phyloP scores from a whole-genome alignment of 139 green algal species.

The Coccomyxa sp. region DNA sequence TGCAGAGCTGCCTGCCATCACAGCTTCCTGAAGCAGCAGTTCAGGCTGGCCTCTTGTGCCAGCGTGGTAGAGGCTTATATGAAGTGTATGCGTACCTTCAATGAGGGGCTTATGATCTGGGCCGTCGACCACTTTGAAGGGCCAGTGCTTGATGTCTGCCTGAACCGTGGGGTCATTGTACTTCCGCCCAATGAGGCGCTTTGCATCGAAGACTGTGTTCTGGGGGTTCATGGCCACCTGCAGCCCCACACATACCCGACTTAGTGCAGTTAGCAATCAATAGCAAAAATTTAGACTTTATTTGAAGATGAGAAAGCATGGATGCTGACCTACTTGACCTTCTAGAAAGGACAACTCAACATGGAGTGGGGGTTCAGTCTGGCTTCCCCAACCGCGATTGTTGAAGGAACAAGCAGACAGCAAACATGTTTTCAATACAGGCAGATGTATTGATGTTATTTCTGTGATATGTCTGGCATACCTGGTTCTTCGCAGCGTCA shows the following conservation, averaged over 20 bases:
- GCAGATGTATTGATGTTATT: neutral
- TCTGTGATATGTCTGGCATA: slow-evolving; percentile 8
- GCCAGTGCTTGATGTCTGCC: slow-evolving; percentile 61
- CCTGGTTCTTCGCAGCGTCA: slow-evolving; percentile 97
- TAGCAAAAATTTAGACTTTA: neutral
- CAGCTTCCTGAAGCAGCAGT: too few relatives aligned
- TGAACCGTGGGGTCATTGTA: slow-evolving; percentile 79
- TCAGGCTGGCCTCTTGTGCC: too few relatives aligned
- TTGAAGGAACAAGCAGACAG: neutral
- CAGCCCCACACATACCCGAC: neutral
- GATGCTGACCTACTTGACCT: too few relatives aligned
- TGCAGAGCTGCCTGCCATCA: too few relatives aligned
- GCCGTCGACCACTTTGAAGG: slow-evolving; percentile 70
- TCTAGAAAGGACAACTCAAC: too few relatives aligned
- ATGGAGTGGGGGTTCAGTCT: too few relatives aligned
- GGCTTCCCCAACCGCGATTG: too few relatives aligned
- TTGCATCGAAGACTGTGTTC: slow-evolving; percentile 87
- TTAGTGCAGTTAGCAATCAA: neutral
- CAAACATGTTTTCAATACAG: neutral
- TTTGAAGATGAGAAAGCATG: neutral
- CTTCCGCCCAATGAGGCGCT: slow-evolving; percentile 92
- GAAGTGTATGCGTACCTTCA: slow-evolving; percentile 39
- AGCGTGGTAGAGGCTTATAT: too few relatives aligned
- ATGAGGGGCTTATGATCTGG: slow-evolving; percentile 87
- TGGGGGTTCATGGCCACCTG: slow-evolving; percentile 1